Percentiles rank a stretch among this genome's conserved stretches.
Conservation (phyloP, 2,329 filamentous ascomycete species). For the Fusarium tupiense region DNA sequence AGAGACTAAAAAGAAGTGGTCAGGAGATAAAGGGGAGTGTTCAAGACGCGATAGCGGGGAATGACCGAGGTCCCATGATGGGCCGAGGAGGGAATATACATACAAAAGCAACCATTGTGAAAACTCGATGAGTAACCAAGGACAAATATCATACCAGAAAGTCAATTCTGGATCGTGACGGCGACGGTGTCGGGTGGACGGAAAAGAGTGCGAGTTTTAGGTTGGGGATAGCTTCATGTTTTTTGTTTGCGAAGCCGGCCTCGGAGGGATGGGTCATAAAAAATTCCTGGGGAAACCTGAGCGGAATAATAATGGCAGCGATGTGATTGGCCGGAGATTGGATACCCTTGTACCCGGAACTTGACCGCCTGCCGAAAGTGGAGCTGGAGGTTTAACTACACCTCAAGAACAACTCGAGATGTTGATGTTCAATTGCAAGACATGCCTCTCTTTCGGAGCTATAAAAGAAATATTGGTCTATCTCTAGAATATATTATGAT, state of each 20-base stretch:
- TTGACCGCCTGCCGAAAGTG: conserved; percentile 24
- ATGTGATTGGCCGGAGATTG: conserved; percentile 11
- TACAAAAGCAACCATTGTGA: conserved; percentile 24
- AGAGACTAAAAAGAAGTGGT: no score
- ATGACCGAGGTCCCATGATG: neutral
- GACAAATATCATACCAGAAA: neutral
- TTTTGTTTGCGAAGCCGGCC: conserved; percentile 21
- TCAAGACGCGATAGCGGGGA: neutral
- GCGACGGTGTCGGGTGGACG: neutral
- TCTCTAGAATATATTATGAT: fast-evolving
- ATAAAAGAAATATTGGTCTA: fast-evolving
- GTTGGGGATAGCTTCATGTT: conserved; percentile 29
- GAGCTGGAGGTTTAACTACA: neutral
- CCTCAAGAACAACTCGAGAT: neutral
- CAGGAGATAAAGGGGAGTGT: neutral
- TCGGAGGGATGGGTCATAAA: conserved; percentile 31
- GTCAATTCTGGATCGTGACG: neutral
- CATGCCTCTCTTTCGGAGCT: neutral
- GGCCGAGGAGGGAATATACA: neutral
- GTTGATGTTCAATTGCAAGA: neutral
- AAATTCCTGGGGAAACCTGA: conserved; percentile 16
- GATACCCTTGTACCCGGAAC: neutral
- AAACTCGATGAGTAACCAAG: neutral
- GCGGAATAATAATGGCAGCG: conserved; percentile 10
- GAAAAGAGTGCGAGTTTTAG: conserved; percentile 8